Evolutionary conservation across 345 rosid species (phyloP).

Genomic region (Schrenkiella parvula): DNA sequence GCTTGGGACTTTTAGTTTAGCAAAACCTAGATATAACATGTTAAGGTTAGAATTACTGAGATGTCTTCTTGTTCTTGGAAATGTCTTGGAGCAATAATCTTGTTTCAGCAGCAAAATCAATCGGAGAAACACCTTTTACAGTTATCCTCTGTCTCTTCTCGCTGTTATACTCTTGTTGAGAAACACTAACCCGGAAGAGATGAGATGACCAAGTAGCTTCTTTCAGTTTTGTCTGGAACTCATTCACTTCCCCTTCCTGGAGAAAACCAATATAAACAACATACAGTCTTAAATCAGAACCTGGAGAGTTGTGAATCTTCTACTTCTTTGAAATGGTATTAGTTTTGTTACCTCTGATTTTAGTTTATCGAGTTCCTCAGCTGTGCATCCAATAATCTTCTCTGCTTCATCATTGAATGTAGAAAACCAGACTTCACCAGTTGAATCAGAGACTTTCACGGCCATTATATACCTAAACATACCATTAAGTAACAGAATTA

Average conservation of each 20-base stretch:
- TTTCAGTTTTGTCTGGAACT: slow-evolving; percentile 60
- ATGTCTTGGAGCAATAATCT: slow-evolving; percentile 73
- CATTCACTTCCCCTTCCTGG: slow-evolving; percentile 46
- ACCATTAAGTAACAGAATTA: neutral
- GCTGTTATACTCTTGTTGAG: slow-evolving; percentile 72
- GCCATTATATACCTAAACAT: slow-evolving; percentile 69
- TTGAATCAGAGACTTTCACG: slow-evolving; percentile 65
- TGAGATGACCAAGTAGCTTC: slow-evolving; percentile 79
- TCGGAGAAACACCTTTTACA: slow-evolving; percentile 54
- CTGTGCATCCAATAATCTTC: slow-evolving; percentile 71
- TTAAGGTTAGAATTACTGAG: neutral
- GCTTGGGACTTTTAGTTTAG: neutral
- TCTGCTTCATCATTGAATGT: slow-evolving; percentile 82
- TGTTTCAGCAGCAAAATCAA: slow-evolving; percentile 81
- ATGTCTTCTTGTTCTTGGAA: slow-evolving; percentile 45
- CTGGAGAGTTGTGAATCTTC: neutral
- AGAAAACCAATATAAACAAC: neutral
- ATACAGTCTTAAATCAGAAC: neutral
- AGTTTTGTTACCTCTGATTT: slow-evolving; percentile 52
- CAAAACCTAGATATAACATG: neutral
- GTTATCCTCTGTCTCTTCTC: slow-evolving; percentile 93
- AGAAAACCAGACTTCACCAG: slow-evolving; percentile 81
- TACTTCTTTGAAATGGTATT: neutral
- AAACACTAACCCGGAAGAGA: slow-evolving; percentile 62
- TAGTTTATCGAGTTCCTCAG: slow-evolving; percentile 70